phyloP scores from a whole-genome alignment of 257 asterid genomes.

The Solanum dulcamara region DNA sequence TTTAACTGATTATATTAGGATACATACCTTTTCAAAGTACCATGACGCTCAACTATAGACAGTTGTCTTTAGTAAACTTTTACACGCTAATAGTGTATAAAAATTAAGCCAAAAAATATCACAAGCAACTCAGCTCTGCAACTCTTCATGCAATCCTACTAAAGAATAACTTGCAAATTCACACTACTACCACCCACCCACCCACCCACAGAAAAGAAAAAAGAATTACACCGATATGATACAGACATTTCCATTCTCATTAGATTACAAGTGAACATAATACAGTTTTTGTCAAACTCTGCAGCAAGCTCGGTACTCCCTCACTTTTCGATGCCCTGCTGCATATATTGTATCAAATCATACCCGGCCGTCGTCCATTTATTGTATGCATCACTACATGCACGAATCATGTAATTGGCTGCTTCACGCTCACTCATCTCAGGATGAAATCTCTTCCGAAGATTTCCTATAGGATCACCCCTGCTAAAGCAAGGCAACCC shows the following conservation, averaged over 20 bases:
- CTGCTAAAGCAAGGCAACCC: conserved; percentile 98
- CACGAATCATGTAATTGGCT: conserved; percentile 81
- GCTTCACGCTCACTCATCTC: conserved; percentile 99
- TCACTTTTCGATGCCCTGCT: conserved; percentile 96
- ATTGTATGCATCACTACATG: conserved; percentile 89
- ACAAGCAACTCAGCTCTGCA: background rate
- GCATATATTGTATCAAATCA: conserved; percentile 92
- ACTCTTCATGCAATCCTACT: background rate
- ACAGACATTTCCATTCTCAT: background rate
- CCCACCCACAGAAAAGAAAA: background rate
- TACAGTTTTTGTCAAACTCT: background rate
- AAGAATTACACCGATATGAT: background rate
- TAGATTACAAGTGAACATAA: background rate
- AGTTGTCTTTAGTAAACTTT: background rate
- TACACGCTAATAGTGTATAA: background rate
- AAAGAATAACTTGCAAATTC: background rate
- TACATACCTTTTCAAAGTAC: background rate
- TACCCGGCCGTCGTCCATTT: conserved; percentile 98
- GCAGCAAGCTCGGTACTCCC: background rate
- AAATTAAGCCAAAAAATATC: background rate
- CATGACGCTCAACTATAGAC: background rate
- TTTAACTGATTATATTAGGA: background rate
- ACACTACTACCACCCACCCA: background rate
- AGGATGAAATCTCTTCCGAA: conserved; percentile 90
- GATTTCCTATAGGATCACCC: conserved; percentile 96